Base-by-base conservation (phyloP, 2,329 filamentous ascomycete genomes). In the Trichoderma hamatum region DNA sequence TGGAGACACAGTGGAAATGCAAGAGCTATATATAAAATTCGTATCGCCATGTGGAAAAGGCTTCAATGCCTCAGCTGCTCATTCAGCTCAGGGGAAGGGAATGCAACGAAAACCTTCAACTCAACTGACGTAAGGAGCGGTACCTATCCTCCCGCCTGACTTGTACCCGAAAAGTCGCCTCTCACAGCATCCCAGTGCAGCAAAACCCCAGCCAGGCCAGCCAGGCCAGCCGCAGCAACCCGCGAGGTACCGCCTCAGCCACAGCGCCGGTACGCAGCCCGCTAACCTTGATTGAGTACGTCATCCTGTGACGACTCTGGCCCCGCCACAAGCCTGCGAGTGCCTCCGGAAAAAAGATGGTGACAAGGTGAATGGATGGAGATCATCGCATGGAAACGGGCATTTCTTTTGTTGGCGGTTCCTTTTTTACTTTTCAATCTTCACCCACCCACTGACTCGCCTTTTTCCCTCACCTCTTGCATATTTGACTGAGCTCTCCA, bases 281-380 rank as follows among this genome's bases (percentile, higher is more conserved):
- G n/a, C 56, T 51, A 19, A 43, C 24, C 56, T 39, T 24, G 14
- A 34, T 60, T 30, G 43, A 55, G 55, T 68, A 61, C 65, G 65
- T 68, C 65, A 68, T 68, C 55, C 32, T 43, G 52, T 58, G 63
- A 67, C 63, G 63, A 67, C 26, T 16, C 19, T 6, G 24, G 56
- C 43, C 65, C 65, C 65, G 65, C 65, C 65, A 61, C 55, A 68
- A 52, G 54, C 52, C 51, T 55, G 62, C 43, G 61, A 51, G 49
- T 36, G 21, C 28, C 32, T 55, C 32, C 26, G 39, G 21, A 49
- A 24, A 24, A 24, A 49, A 24, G 46, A 11, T 21, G 46, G 21
- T 13, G 46, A 49, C 3, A 21, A 24, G 21, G 21, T 49, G 46
- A 21, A 49, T 43, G 10, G 5, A 39, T 36, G 32, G 32, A 63